Percentiles rank a stretch among this genome's conserved stretches.
These are phyloP conservation scores for Schoenoplectus triqueter DNA, from an alignment of 202 grass and related monocot genomes.

Conservation along the genomic window DNA sequence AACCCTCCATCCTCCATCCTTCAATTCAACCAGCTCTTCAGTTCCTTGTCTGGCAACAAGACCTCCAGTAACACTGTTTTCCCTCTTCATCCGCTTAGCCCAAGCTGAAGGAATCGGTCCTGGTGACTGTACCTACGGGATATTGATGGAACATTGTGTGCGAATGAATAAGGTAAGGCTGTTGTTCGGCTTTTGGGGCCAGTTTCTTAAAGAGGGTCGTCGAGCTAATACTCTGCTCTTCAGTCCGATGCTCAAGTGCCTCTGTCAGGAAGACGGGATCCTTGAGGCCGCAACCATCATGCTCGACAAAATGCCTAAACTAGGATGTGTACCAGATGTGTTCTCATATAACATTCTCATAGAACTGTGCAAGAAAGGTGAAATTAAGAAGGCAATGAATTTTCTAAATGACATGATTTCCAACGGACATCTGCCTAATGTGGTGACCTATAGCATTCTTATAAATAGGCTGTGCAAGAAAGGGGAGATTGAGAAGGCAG, in stretches of 20 bases:
- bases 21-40: not conserved
- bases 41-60: not conserved
- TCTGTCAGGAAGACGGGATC: not conserved
- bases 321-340: not conserved
- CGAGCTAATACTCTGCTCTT: not conserved
- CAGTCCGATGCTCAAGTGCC: not conserved
- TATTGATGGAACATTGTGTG: not conserved
- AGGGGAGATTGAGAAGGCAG: not conserved
- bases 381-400: not conserved
- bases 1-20: slow-evolving; percentile 3
- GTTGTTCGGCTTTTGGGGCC: not conserved
- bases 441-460: slow-evolving; percentile 1
- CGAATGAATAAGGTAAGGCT: not conserved
- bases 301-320: slow-evolving; percentile 6
- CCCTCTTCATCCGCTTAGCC: not conserved
- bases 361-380: not conserved
- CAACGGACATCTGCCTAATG: not conserved
- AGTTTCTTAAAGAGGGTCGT: not conserved
- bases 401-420: not conserved
- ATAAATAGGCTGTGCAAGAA: not conserved
- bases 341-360: not conserved
- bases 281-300: not conserved
- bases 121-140: not conserved
- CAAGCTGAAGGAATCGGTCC: not conserved
- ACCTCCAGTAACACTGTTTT: not conserved